Evolutionary conservation across 2,329 filamentous ascomycete genomes (phyloP), one percentile per base, ranked within the genome.

Genomic region (Podosphaera fusca): DNA sequence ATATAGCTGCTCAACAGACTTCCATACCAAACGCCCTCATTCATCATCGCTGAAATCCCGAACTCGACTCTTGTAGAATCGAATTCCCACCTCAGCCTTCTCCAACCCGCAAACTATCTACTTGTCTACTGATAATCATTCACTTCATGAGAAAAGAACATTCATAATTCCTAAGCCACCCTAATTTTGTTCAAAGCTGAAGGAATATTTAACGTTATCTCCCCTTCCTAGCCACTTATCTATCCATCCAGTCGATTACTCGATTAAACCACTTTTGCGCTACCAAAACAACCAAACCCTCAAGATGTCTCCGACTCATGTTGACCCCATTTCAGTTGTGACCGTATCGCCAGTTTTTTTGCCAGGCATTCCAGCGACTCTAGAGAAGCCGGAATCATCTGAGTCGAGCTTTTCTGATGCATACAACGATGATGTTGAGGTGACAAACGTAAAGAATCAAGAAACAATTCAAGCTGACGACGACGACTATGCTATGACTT

Each of bases 221-320:
- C 83, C 83, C 65, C 80, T 81, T 64, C 82, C 82, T 62, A 70
- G 84, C 64, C 80, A 85, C 65, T 80, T 81, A 64, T 82, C 82
- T 62, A 70, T 84, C 64, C 80, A 85, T 69, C 73, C 81, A 62
- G 76, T 81, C 62, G 78, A 82, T 68, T 80, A 81, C 56, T 75
- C 79, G 63, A 82, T 79, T 63, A 84, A 85, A 59, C 80, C 82
- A 58, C 77, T 86, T 57, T 73, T 85, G 65, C 76, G 81, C 80
- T 31, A 82, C 67, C 81, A 84, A 70, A 85, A 80, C 77, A 81
- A 86, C 70, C 79, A 80, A 57, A 71, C 77, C 63, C 83, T 84
- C 73, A 81, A 82, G 70, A 80, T 83, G 67, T 79, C 79, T 57
- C 74, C 79, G 56, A 75, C 75, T 60, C 78, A 79, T 67, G 72